These are phyloP conservation scores for Calonectria pteridis DNA, from an alignment of 2,329 filamentous ascomycete genomes.

Conservation along the genomic window DNA sequence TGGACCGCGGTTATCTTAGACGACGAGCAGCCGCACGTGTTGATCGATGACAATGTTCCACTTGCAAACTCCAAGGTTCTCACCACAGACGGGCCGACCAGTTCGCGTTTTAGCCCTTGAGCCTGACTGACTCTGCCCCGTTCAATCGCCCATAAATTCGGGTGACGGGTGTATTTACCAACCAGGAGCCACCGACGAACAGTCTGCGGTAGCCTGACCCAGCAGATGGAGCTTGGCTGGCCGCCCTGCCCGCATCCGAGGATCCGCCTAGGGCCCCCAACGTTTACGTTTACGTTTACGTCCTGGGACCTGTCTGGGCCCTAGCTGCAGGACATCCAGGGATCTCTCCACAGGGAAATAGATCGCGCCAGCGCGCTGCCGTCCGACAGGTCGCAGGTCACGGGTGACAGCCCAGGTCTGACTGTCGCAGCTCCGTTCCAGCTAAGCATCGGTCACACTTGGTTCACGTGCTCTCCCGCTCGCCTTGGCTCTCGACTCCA, in stretches of 20 bases:
- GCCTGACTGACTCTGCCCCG: not conserved
- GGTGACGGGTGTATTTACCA: not conserved
- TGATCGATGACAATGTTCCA: slow-evolving; percentile 12
- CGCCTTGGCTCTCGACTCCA: slow-evolving; percentile 18
- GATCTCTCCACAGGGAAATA: slow-evolving; percentile 41
- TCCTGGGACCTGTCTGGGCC: slow-evolving; percentile 20
- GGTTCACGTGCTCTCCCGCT: slow-evolving; percentile 10
- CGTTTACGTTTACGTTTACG: slow-evolving; percentile 24
- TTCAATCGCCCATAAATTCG: not conserved
- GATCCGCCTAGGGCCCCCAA: slow-evolving; percentile 23
- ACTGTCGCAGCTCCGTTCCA: slow-evolving; percentile 6
- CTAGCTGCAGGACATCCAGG: slow-evolving; percentile 40
- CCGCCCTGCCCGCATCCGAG: slow-evolving; percentile 11
- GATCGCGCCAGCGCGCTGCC: slow-evolving; percentile 42
- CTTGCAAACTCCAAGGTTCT: slow-evolving; percentile 13
- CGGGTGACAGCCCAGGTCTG: slow-evolving; percentile 10
- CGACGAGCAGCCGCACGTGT: slow-evolving; percentile 20
- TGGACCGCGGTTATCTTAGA: slow-evolving; percentile 19
- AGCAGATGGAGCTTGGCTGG: slow-evolving; percentile 2
- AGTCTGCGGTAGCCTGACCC: not conserved
- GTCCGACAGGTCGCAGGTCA: slow-evolving; percentile 29
- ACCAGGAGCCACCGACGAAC: not conserved
- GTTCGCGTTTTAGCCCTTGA: not conserved
- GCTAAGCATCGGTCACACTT: slow-evolving; percentile 7
- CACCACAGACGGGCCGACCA: slow-evolving; percentile 23